Evolutionary conservation across 331 rosid species (phyloP).

Genomic region (Cydonia oblonga): DNA sequence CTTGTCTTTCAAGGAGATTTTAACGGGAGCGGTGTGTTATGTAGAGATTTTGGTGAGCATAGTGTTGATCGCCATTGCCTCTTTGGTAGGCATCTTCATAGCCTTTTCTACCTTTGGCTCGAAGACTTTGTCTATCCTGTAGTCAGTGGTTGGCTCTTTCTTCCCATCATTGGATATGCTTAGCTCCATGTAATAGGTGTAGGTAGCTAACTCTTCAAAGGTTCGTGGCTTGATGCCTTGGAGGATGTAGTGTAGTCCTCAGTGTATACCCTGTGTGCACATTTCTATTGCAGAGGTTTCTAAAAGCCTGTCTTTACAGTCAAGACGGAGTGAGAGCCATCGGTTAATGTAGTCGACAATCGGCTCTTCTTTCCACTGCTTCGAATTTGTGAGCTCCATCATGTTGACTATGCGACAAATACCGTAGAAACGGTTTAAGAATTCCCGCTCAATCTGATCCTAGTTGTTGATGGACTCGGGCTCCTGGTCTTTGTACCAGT

Average conservation of each 20-base stretch:
- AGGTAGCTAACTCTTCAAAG: neutral
- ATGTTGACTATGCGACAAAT: too few relatives aligned
- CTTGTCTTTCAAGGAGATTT: too few relatives aligned
- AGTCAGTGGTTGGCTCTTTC: too few relatives aligned
- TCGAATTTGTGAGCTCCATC: neutral
- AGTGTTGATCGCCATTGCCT: neutral
- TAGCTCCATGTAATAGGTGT: fast-evolving
- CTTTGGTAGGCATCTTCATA: neutral
- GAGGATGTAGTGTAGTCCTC: neutral
- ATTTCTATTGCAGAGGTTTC: neutral
- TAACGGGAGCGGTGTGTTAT: fast-evolving
- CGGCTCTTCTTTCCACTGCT: neutral
- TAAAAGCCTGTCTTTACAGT: too few relatives aligned
- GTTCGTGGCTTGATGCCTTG: neutral
- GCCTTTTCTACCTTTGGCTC: neutral
- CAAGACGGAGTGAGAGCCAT: fast-evolving
- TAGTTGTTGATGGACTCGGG: neutral
- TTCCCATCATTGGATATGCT: neutral
- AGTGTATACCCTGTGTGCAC: fast-evolving
- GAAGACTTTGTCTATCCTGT: too few relatives aligned
- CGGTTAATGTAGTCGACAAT: neutral
- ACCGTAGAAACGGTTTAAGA: neutral
- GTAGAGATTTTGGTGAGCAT: fast-evolving
- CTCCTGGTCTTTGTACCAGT: neutral
- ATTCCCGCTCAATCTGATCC: neutral